Evolutionary conservation across 495 filamentous ascomycete genomes (phyloP), one percentile per base, ranked within the genome.

Genomic region (Lasiosphaeria ovina): DNA sequence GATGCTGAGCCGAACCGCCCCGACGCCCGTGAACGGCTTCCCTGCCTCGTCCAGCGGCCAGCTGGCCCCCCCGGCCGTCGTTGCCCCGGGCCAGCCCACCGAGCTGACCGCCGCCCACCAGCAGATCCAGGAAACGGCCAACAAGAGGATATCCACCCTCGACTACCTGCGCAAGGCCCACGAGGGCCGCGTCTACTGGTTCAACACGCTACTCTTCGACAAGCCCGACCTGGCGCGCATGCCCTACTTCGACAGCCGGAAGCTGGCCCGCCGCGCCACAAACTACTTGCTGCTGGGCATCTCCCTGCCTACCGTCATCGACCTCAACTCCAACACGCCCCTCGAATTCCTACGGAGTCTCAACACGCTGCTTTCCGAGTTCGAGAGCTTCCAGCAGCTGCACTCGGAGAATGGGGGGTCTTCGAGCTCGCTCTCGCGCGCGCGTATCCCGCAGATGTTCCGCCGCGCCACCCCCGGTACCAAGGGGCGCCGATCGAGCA

Each of bases 171-270:
- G 92, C 54, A 97, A 95, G 76, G 88, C 90, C 31, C 90, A 97
- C 64, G 91, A 96, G 76, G 93, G 95, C 52, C 88, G 89, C 54
- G 86, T 96, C 31, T 97, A 96, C 77, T 98, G 93, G 92, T 97
- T 97, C 74, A 97, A 97, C 75, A 95, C 94, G 0, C 82, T 97
- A 49, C 87, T 94, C 71, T 97, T 96, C 73, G 87, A 90, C 61
- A 91, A 91, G 63, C 72, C 84, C 32, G 91, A 97, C 71, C 81
- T 98, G 35, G 74, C 82, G 35, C 88, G 85, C 61, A 85, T 96
- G 72, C 87, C 95, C 35, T 96, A 92, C 72, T 92, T 96, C 66
- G 88, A 94, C 63, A 72, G 83, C 33, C 85, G 86, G 63, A 93
- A 92, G 68, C 85, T 97, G 35, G 87, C 88, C 59, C 87, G 92